Base-by-base conservation (phyloP, 225 moss, liverwort and hornwort species). In the Asterella californica region DNA sequence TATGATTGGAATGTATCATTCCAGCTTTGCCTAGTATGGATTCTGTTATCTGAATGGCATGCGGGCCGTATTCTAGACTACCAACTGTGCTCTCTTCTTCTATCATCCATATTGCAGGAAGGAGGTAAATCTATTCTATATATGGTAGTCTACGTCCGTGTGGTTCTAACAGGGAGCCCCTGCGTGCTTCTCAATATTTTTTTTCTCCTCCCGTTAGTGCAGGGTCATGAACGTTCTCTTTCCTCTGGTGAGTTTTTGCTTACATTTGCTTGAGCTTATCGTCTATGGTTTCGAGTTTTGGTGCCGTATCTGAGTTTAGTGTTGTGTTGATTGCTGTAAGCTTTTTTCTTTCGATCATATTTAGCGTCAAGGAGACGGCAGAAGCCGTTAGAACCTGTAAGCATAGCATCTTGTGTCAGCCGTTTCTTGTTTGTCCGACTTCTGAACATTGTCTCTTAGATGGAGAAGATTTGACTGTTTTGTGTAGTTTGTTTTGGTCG, bases 161-260 rank as follows among this genome's bases (percentile, higher is more conserved):
- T 94, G 57, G 84, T 94, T 76, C 85, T 97, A 53, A n/a, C 96
- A 96, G 96, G 99, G 38, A 95, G 95, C 85, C 99, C 99, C 33
- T 93, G 91, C 85, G 99, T n/a, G n/a, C n/a, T 99, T 36, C 90
- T 99, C 57, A 93, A 95, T 54, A 99, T 82, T 95, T 93, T 80
- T 86, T 95, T 49, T 91, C 95, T 70, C 92, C 99, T 34, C 88
- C 95, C 77, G 90, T 95, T 73, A 90, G 95, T 84, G 99, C 93
- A 95, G 95, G 61, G 99, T 95, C 19, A 99, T 99, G 99, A 93
- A 95, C 72, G 89, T 92, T 79, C 91, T 99, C 53, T 99, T 99
- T 78, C 99, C 99, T 62, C 79, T 94, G 83, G 96, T 96, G 73
- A 91, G 90, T 81, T 78, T 5, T 14, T 60, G 2, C 25, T 76